A percentile compares a stretch with the other conserved stretches of the same genome.
These are phyloP conservation scores for Pseudovirgaria hyperparasitica DNA, from an alignment of 2,329 filamentous ascomycete species.

Conservation along the genomic window DNA sequence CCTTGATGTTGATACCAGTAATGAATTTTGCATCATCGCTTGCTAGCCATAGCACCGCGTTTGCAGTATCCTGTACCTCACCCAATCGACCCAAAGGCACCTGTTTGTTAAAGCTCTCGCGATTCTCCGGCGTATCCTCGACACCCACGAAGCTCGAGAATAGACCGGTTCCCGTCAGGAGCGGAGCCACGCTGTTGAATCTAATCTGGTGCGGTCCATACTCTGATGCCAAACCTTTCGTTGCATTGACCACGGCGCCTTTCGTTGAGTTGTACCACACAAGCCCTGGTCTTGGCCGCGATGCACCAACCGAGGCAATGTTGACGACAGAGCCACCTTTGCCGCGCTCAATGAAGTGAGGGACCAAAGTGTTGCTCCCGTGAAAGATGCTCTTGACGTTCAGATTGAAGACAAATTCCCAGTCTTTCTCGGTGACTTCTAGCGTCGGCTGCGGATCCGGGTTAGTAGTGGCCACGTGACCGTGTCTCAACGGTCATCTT, in stretches of 20 bases:
- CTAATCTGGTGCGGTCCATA: conserved; percentile 61
- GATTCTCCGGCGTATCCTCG: conserved; percentile 45
- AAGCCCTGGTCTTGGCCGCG: conserved; percentile 47
- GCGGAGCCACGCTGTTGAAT: conserved; percentile 59
- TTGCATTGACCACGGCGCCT: conserved; percentile 41
- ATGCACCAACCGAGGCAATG: conserved; percentile 51
- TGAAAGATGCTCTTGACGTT: conserved; percentile 57
- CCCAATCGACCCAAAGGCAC: conserved; percentile 49
- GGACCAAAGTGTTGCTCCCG: conserved; percentile 46
- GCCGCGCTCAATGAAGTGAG: conserved; percentile 45
- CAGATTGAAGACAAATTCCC: conserved; percentile 52
- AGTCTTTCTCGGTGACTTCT: conserved; percentile 53
- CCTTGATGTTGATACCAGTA: conserved; percentile 37
- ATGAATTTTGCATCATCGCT: conserved; percentile 48
- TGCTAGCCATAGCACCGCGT: conserved; percentile 43
- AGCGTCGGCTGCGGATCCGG: conserved; percentile 40
- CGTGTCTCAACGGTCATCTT: background rate
- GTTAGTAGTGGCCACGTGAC: too few species aligned
- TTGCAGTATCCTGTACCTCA: conserved; percentile 46
- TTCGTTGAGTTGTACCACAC: conserved; percentile 63
- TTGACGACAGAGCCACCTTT: conserved; percentile 51
- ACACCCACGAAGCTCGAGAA: conserved; percentile 47
- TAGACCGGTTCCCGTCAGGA: conserved; percentile 54
- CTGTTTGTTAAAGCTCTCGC: conserved; percentile 39
- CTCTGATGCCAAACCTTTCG: conserved; percentile 57